phyloP scores from a whole-genome alignment of 2,329 filamentous ascomycete species.

The Gnomoniopsis sp. region DNA sequence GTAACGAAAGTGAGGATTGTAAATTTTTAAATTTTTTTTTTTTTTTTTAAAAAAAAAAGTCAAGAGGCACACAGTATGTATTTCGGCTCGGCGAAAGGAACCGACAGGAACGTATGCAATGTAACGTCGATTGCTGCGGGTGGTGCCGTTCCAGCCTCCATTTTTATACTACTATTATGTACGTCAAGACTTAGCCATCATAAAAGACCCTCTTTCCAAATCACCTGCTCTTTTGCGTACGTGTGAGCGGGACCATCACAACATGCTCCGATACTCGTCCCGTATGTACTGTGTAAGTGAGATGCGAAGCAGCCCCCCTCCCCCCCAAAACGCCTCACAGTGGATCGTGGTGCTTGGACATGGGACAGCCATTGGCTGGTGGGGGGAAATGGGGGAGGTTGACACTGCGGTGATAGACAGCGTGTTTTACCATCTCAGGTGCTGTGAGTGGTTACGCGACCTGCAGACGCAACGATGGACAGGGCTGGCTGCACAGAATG shows the following conservation, averaged over 20 bases:
- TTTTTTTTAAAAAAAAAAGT: not conserved
- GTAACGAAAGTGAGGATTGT: no score
- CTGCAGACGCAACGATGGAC: not conserved
- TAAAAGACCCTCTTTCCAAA: not conserved
- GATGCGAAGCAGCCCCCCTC: not conserved
- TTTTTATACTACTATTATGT: no score
- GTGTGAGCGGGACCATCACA: not conserved
- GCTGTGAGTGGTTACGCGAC: conserved; percentile 12
- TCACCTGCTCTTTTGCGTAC: not conserved
- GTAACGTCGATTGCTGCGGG: conserved; percentile 1
- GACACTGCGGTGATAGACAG: conserved; percentile 16
- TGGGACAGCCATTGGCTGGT: conserved; percentile 10
- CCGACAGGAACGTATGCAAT: conserved; percentile 7
- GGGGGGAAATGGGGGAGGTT: conserved; percentile 18
- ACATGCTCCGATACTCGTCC: not conserved
- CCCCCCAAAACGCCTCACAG: not conserved
- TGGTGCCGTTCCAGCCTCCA: conserved; percentile 5
- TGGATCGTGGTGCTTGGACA: conserved; percentile 4
- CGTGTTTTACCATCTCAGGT: conserved; percentile 6
- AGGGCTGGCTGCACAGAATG: conserved; percentile 13
- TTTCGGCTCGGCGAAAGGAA: not conserved
- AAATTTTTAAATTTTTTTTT: no score
- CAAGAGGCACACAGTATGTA: not conserved
- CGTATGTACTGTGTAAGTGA: not conserved
- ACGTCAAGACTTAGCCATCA: not conserved